Evolutionary conservation across 345 rosid species (phyloP), one percentile per base, ranked within the genome.

Genomic region (Euclidium syriacum): DNA sequence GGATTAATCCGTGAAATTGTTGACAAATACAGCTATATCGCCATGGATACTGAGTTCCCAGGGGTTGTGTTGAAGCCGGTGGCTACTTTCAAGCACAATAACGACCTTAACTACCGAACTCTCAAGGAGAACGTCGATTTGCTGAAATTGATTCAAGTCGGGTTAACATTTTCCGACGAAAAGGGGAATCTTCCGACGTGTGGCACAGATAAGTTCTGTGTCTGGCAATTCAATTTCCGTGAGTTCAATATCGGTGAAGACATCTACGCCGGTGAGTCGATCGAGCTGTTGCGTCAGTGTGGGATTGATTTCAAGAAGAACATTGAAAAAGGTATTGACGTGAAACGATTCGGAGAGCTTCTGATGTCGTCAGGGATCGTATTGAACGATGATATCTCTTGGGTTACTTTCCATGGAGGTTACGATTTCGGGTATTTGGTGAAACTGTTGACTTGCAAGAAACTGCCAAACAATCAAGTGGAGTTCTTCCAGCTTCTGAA

Each of bases 31-130:
- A 79, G 58, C 42, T 81, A 79, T 52, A 75, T 89, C 0, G 96
- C 96, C 0, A 89, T 89, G 96, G 96, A 89, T 77, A 84, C 96
- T 1, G 96, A 90, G 84, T 90, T 90, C 73, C 97, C 97, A 0
- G 97, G 97, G 6, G 97, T 90, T 0, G 97, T 90, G 33, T 53
- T 77, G 20, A 90, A 92, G 1, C 97, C 97, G 0, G 84, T 90
- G 0, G 92, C 88, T 18, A 77, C 75, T 59, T 90, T 87, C 36
- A 90, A 87, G 84, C 76, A 83, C 58, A 87, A 87, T n/a, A 87
- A 65, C 24, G 97, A 90, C 12, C 85, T 76, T 18, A 87, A 90
- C 72, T 90, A 90, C 43, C 81, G 72, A 20, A 90, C 95, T 18
- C 68, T 90, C 75, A 90, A 90, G 48, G 90, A 85, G 55, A 90